Percentiles rank a stretch among this genome's conserved stretches.
phyloP scores from a whole-genome alignment of 2,329 filamentous ascomycete genomes.

The Xylaria sp. region DNA sequence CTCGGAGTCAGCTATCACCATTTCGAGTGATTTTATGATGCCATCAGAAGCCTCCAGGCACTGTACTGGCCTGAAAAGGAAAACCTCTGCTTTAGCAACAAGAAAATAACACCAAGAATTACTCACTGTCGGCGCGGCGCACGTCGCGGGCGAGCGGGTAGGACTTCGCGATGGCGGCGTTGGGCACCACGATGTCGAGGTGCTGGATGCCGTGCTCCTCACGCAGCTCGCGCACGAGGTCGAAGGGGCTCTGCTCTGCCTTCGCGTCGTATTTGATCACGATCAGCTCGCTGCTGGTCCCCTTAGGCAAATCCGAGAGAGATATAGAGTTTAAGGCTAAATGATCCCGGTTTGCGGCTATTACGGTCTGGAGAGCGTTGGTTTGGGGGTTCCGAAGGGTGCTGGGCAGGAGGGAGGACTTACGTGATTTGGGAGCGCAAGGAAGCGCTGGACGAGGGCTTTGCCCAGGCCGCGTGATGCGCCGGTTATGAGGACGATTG shows the following conservation, averaged over 20 bases:
- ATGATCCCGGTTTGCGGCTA: conserved; percentile 55
- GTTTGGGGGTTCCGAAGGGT: background rate
- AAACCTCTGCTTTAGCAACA: too few species aligned
- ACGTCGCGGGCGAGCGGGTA: conserved; percentile 50
- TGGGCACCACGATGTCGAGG: conserved; percentile 64
- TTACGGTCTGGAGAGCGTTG: conserved; percentile 48
- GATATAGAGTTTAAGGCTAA: conserved; percentile 41
- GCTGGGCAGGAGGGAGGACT: background rate
- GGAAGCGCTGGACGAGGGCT: conserved; percentile 51
- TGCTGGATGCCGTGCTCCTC: conserved; percentile 52
- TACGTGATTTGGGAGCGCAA: conserved; percentile 66
- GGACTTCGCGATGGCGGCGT: conserved; percentile 57
- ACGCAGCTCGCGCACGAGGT: conserved; percentile 50
- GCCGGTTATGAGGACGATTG: conserved; percentile 53
- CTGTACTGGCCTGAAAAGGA: too few species aligned
- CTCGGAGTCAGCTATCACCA: too few species aligned
- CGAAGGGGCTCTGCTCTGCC: conserved; percentile 49
- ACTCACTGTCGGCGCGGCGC: conserved; percentile 51
- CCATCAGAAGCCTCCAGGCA: too few species aligned
- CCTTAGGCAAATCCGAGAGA: conserved; percentile 53
- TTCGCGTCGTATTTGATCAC: conserved; percentile 57
- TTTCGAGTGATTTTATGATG: too few species aligned
- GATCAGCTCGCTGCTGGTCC: conserved; percentile 52
- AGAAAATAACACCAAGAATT: too few species aligned
- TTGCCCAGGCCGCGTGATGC: conserved; percentile 54